Evolutionary conservation across 345 rosid genomes (phyloP).

Genomic region (Hypericum androsaemum): DNA sequence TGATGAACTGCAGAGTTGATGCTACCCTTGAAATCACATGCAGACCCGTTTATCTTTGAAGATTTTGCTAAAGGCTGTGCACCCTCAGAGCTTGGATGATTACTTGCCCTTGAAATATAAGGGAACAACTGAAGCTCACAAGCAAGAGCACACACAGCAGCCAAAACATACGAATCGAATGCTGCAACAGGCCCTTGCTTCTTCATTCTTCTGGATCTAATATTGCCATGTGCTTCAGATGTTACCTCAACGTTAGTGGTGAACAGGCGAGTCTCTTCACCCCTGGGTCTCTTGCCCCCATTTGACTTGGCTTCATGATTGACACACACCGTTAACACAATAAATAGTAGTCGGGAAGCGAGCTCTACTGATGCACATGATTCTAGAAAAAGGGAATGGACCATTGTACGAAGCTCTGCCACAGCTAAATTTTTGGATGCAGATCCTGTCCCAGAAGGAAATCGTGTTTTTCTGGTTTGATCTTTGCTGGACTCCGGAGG

Average conservation of each 20-base stretch:
- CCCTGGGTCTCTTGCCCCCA: constrained; percentile 59
- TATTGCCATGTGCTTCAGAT: constrained; percentile 30
- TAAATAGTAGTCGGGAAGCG: constrained; percentile 88
- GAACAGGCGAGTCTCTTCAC: constrained; percentile 34
- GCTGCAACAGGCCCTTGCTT: constrained; percentile 95
- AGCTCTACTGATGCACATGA: constrained; percentile 86
- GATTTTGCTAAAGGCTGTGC: constrained; percentile 32
- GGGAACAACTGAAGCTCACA: constrained; percentile 93
- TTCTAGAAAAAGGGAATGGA: constrained; percentile 87
- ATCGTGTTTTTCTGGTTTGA: constrained; percentile 41
- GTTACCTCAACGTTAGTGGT: constrained; percentile 32
- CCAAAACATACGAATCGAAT: constrained; percentile 90
- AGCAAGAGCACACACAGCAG: constrained; percentile 95
- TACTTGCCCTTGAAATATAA: constrained; percentile 48
- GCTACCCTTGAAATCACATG: constrained; percentile 45
- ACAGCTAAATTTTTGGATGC: constrained; percentile 82
- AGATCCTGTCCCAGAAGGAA: constrained; percentile 40
- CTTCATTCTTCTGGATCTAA: constrained; percentile 41
- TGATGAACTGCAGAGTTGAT: constrained; percentile 69
- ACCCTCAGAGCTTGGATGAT: constrained; percentile 31
- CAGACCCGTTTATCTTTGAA: constrained; percentile 51
- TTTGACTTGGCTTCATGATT: constrained; percentile 88
- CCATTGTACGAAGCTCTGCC: constrained; percentile 97
- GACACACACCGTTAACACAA: constrained; percentile 94
- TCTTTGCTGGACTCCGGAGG: constrained; percentile 56